Percentiles rank a stretch among this genome's conserved stretches.
phyloP scores from a whole-genome alignment of 352 stramenopile species.

The Phytophthora macrochlamydospora region DNA sequence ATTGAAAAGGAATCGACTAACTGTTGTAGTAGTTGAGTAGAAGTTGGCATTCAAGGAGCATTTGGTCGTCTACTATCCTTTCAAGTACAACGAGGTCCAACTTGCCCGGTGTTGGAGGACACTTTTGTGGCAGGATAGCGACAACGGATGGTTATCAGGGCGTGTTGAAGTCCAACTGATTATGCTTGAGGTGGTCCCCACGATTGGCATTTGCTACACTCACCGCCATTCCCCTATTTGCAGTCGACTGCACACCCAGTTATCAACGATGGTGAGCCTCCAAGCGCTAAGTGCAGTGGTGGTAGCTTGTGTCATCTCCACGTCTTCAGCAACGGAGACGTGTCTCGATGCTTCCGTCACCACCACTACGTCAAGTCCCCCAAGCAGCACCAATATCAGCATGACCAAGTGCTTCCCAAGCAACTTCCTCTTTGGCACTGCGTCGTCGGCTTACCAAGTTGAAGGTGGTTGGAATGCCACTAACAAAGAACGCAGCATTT shows the following conservation, averaged over 20 bases:
- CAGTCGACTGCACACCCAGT: constrained; percentile 2
- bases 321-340: constrained; percentile 11
- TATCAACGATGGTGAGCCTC: constrained; percentile 8
- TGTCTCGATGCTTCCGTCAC: constrained; percentile 5
- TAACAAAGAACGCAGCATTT: constrained; percentile 87
- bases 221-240: constrained; percentile 11
- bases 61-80: no score
- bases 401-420: constrained; percentile 54
- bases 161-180: background rate
- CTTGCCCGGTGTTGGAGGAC: no score
- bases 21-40: no score
- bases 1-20: no score
- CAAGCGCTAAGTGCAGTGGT: constrained; percentile 3
- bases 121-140: background rate
- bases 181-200: background rate
- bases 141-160: constrained; percentile 11
- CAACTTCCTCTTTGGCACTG: constrained; percentile 87
- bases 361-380: constrained; percentile 1
- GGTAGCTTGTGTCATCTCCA: background rate
- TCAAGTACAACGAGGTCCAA: no score
- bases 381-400: constrained; percentile 4
- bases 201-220: constrained; percentile 1
- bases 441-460: constrained; percentile 93
- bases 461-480: constrained; percentile 90
- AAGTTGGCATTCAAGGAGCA: no score